Percentiles rank a stretch among this genome's conserved stretches.
phyloP scores from a whole-genome alignment of 2,329 filamentous ascomycete species.

The Phialemonium atrogriseum region DNA sequence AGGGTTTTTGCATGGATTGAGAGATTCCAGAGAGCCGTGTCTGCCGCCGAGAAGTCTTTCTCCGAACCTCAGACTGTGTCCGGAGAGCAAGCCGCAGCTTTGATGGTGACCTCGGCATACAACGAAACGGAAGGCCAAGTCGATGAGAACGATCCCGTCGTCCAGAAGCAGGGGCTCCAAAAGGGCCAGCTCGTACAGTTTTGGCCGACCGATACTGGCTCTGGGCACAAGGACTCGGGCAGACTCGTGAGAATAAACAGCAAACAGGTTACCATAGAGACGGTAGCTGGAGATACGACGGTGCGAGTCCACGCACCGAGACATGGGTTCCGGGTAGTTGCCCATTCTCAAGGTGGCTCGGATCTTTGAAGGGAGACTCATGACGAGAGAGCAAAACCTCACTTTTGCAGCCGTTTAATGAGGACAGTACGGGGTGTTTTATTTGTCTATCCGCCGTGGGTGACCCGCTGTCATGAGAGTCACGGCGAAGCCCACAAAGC shows the following conservation, averaged over 20 bases:
- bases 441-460: no score
- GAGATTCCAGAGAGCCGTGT: constrained; percentile 46
- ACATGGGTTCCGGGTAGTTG: constrained; percentile 48
- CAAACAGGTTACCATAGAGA: constrained; percentile 51
- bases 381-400: no score
- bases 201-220: constrained; percentile 56
- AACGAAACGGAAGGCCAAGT: constrained; percentile 34
- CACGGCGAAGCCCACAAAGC: no score
- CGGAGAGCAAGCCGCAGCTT: constrained; percentile 43
- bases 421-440: no score
- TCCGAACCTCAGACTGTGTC: constrained; percentile 32
- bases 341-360: no score
- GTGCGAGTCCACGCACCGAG: constrained; percentile 55
- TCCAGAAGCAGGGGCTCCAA: constrained; percentile 35
- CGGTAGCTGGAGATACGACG: constrained; percentile 28
- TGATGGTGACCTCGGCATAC: constrained; percentile 36
- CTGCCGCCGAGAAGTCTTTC: constrained; percentile 26
- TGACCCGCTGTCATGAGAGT: no score
- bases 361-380: no score
- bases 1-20: constrained; percentile 55
- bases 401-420: no score
- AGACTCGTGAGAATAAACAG: constrained; percentile 40
- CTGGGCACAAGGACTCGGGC: constrained; percentile 49
- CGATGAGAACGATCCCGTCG: constrained; percentile 40
- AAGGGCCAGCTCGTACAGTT: constrained; percentile 47